Percentiles rank a stretch among this genome's conserved stretches.
These are phyloP conservation scores for Ambispora gerdemannii DNA, from an alignment of 192 early-diverging fungal genomes.

Conservation along the genomic window DNA sequence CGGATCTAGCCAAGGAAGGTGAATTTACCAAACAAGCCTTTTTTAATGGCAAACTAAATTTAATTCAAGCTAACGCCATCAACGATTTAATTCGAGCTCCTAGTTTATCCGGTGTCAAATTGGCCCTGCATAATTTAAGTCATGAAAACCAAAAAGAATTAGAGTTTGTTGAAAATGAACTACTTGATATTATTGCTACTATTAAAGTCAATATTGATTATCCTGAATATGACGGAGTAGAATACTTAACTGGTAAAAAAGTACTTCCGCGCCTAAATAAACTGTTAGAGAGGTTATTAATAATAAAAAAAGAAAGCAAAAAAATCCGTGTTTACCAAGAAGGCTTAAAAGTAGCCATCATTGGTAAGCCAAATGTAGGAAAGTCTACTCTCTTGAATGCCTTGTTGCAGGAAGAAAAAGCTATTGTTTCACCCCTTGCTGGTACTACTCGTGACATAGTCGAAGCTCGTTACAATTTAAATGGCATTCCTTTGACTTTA, in stretches of 20 bases:
- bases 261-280: background rate
- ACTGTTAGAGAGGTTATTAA: background rate
- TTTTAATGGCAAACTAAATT: slow-evolving; percentile 19
- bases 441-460: slow-evolving; percentile 9
- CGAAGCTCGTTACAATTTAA: background rate
- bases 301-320: background rate
- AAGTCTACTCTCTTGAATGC: slow-evolving; percentile 10
- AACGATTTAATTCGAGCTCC: slow-evolving; percentile 13
- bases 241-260: slow-evolving; percentile 10
- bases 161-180: slow-evolving; percentile 4
- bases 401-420: slow-evolving; percentile 3
- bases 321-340: slow-evolving; percentile 5
- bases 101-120: background rate
- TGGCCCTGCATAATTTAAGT: slow-evolving; percentile 11
- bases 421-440: slow-evolving; percentile 6
- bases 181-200: slow-evolving; percentile 8
- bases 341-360: background rate
- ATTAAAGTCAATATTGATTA: slow-evolving; percentile 23
- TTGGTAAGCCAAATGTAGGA: slow-evolving; percentile 4
- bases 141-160: background rate
- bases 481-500: background rate
- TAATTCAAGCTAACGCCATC: slow-evolving; percentile 8
- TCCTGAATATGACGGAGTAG: slow-evolving; percentile 1
- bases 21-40: slow-evolving; percentile 13
- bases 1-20: background rate